Evolutionary conservation across 78 protist genomes (phyloP), one percentile per base, ranked within the genome.

Genomic region (Isochrysis galbana): DNA sequence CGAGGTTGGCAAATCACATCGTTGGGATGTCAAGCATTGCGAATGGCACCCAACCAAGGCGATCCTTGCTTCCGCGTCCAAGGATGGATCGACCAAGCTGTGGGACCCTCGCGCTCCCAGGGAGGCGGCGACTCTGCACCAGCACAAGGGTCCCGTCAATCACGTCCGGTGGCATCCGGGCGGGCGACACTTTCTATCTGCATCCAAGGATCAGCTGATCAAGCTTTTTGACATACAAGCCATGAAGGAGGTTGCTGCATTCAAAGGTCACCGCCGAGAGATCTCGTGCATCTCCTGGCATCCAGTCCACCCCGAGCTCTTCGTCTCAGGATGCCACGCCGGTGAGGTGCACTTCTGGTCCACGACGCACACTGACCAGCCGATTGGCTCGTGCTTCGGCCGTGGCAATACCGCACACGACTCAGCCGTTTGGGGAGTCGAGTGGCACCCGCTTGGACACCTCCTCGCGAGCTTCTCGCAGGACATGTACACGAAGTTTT

Each of bases 371-470:
- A 7, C 82, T 1, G 44, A 11, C 29, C 67, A 1, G 1, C 48
- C 91, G 39, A 23, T 67, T 70, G 5, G 23, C 55, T 54, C 82
- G 45, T 83, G 88, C 86, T 5, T 67, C 25, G 94, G 45, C 29
- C 61, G 14, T n/a, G 93, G n/a, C 41, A 11, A 34, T 17, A 41
- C n/a, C 55, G 97, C 98, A 38, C 96, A 97, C 89, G 98, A 96
- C 44, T 44, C 48, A 26, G 51, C 94, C 46, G 96, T 98, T 25
- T 95, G 96, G 96, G 74, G 77, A 2, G 74, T 98, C 7, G 95
- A 93, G 38, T 98, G 98, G 98, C 99, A 98, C 70, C 99, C 99
- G 38, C 83, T 98, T n/a, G 99, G 99, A 19, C 98, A 98, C 90
- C 91, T 97, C 32, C 72, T 98, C 39, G 92, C 94, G 38, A 86